Conservation (phyloP, 495 filamentous ascomycete species). For the Aspergillus panamensis region DNA sequence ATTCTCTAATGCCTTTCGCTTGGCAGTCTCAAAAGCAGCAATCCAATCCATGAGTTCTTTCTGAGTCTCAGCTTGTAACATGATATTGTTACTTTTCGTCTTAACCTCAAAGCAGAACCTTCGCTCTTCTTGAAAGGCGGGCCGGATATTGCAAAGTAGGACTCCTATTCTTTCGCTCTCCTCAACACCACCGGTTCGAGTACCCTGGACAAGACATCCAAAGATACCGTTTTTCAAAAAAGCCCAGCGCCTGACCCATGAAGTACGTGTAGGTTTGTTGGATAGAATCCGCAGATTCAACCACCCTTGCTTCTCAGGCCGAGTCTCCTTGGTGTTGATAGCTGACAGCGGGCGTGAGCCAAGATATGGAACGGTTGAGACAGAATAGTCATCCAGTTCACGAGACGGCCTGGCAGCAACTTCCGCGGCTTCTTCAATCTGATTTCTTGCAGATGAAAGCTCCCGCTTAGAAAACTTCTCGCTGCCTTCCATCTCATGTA, state of each 20-base stretch:
- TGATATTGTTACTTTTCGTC: slow-evolving; percentile 86
- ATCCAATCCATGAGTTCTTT: slow-evolving; percentile 88
- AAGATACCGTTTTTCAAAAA: slow-evolving; percentile 94
- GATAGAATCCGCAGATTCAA: slow-evolving; percentile 76
- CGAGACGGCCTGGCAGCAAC: slow-evolving; percentile 70
- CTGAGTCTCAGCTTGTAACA: slow-evolving; percentile 92
- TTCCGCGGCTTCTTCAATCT: slow-evolving; percentile 78
- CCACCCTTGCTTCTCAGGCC: slow-evolving; percentile 90
- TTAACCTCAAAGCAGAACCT: slow-evolving; percentile 98
- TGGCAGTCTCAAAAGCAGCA: slow-evolving; percentile 84
- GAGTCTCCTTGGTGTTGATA: slow-evolving; percentile 36
- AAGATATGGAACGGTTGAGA: slow-evolving; percentile 80
- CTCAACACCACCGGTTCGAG: slow-evolving; percentile 80
- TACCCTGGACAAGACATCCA: slow-evolving; percentile 87
- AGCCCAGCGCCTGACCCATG: slow-evolving; percentile 90
- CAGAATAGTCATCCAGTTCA: slow-evolving; percentile 89
- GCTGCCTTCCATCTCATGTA: slow-evolving; percentile 82
- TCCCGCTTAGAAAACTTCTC: slow-evolving; percentile 77
- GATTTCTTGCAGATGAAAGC: slow-evolving; percentile 69
- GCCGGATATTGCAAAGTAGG: slow-evolving; percentile 84
- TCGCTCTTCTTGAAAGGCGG: slow-evolving; percentile 87
- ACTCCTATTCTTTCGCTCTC: slow-evolving; percentile 97
- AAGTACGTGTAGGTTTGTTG: slow-evolving; percentile 81
- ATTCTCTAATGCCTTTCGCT: slow-evolving; percentile 84
- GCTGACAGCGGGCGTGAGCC: slow-evolving; percentile 67